Evolutionary conservation across 371 early-diverging fungal species (phyloP).

Genomic region (Dichotomocladium elegans): DNA sequence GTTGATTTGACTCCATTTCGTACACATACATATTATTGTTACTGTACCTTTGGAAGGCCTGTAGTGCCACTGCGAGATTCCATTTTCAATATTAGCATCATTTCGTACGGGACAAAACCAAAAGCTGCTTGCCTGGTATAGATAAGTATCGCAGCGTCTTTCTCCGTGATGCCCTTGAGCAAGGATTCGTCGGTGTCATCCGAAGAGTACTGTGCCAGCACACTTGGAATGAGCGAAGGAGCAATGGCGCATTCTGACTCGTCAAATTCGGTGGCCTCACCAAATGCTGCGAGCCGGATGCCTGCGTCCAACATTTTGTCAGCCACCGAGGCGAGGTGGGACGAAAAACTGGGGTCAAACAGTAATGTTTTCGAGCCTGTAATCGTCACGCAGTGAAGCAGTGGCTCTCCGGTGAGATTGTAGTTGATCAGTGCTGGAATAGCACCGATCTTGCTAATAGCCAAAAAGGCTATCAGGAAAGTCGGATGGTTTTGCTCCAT

Average conservation of each 20-base stretch:
- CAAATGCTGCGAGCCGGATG: constrained; percentile 16
- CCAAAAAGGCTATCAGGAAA: constrained; percentile 18
- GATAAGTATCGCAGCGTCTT: constrained; percentile 35
- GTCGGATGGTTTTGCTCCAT: constrained; percentile 33
- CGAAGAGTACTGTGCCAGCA: constrained; percentile 17
- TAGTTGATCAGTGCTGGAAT: constrained; percentile 29
- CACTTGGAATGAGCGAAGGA: constrained; percentile 17
- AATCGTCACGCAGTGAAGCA: constrained; percentile 27
- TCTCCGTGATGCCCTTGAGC: constrained; percentile 14
- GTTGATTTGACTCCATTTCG: too few relatives aligned
- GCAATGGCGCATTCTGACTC: constrained; percentile 17
- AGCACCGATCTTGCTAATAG: constrained; percentile 28
- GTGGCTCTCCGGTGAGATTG: constrained; percentile 17
- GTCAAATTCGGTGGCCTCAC: constrained; percentile 21
- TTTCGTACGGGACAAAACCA: background rate
- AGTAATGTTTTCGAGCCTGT: constrained; percentile 18
- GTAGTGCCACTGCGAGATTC: constrained; percentile 7
- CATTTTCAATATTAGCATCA: background rate
- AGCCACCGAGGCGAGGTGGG: constrained; percentile 12
- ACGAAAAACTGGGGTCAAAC: constrained; percentile 22
- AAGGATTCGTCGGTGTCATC: constrained; percentile 21
- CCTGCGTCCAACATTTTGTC: background rate
- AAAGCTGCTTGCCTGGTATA: constrained; percentile 23
- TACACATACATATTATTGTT: too few relatives aligned
- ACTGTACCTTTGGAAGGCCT: constrained; percentile 14